Conservation (phyloP, 495 filamentous ascomycete species). For the Trichodelitschia bisporula region DNA sequence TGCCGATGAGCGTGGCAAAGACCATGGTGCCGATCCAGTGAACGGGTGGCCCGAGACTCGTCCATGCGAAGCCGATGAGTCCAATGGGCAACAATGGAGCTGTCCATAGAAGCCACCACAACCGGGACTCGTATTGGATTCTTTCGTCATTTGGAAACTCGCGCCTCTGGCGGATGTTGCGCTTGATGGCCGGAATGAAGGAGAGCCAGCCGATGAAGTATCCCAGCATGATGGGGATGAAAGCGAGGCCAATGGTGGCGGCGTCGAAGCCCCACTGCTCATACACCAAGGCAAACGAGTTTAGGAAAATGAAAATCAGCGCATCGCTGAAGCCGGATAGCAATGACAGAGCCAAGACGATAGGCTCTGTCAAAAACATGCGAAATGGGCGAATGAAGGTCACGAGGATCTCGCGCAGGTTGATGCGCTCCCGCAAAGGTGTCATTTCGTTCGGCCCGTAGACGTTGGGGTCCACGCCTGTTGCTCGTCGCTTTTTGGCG, state of each 20-base stretch:
- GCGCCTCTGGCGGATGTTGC: constrained; percentile 23
- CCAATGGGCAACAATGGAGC: constrained; percentile 33
- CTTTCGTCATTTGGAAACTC: constrained; percentile 26
- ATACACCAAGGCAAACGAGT: constrained; percentile 33
- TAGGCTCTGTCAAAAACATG: constrained; percentile 4
- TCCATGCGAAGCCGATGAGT: constrained; percentile 40
- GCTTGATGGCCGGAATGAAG: constrained; percentile 27
- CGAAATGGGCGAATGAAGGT: neutral
- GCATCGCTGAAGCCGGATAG: constrained; percentile 4
- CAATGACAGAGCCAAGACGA: constrained; percentile 2
- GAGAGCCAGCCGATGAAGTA: constrained; percentile 32
- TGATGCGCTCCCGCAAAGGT: constrained; percentile 23
- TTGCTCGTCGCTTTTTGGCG: constrained; percentile 36
- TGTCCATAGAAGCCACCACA: constrained; percentile 32
- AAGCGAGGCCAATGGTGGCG: constrained; percentile 25
- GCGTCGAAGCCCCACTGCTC: constrained; percentile 30
- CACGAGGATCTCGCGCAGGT: constrained; percentile 24
- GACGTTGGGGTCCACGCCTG: constrained; percentile 25
- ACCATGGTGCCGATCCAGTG: constrained; percentile 44
- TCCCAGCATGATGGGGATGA: constrained; percentile 32
- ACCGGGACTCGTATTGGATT: constrained; percentile 33
- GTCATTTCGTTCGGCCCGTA: constrained; percentile 33
- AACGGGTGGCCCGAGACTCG: constrained; percentile 26
- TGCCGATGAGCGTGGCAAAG: constrained; percentile 36
- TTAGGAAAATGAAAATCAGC: constrained; percentile 33